These are phyloP conservation scores for Moelleriella libera DNA, from an alignment of 2,329 filamentous ascomycete species.

Conservation along the genomic window DNA sequence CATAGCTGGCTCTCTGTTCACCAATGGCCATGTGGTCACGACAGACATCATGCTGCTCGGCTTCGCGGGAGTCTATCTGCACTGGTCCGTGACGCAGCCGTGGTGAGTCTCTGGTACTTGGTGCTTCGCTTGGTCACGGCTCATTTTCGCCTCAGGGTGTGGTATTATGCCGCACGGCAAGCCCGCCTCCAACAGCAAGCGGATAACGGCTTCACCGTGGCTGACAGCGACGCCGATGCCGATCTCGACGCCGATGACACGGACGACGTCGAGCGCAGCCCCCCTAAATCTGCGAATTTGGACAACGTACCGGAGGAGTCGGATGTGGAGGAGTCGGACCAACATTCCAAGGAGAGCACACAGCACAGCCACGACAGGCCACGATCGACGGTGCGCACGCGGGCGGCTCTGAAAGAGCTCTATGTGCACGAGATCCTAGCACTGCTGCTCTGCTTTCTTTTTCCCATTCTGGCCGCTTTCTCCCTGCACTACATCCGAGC, in stretches of 20 bases:
- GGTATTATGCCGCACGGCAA: slow-evolving; percentile 60
- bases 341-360: background rate
- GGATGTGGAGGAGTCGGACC: background rate
- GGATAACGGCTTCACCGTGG: slow-evolving; percentile 5
- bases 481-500: slow-evolving; percentile 68
- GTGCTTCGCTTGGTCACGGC: background rate
- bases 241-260: background rate
- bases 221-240: slow-evolving; percentile 1
- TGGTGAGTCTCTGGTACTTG: slow-evolving; percentile 42
- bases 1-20: slow-evolving; percentile 70
- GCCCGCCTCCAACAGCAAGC: slow-evolving; percentile 38
- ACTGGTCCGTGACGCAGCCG: slow-evolving; percentile 82
- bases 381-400: slow-evolving; percentile 10
- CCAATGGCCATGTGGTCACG: slow-evolving; percentile 68
- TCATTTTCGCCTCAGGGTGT: slow-evolving; percentile 34
- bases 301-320: slow-evolving; percentile 14
- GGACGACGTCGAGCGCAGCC: no score
- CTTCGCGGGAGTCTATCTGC: slow-evolving; percentile 72
- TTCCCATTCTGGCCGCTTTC: slow-evolving; percentile 68
- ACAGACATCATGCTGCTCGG: slow-evolving; percentile 74
- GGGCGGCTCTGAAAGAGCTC: slow-evolving; percentile 45
- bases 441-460: slow-evolving; percentile 62
- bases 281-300: slow-evolving; percentile 17
- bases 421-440: slow-evolving; percentile 63
- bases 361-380: background rate